Conservation (phyloP, 345 rosid species). For the Hibiscus mutabilis region DNA sequence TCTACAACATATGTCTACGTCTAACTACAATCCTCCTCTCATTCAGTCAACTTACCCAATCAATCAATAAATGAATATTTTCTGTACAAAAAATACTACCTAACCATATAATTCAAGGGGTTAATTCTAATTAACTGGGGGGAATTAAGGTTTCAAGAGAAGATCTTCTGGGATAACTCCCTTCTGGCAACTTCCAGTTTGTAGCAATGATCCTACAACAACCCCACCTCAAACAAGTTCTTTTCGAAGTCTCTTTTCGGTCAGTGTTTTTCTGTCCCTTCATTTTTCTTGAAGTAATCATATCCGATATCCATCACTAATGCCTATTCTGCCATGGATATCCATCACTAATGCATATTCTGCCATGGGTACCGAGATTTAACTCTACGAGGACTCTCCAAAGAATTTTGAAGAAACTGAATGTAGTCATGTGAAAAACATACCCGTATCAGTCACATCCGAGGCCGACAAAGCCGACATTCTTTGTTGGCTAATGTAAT, state of each 20-base stretch:
- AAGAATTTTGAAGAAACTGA: not conserved
- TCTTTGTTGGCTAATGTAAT: not conserved
- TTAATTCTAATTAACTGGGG: not conserved
- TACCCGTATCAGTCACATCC: not conserved
- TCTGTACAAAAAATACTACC: constrained; percentile 35
- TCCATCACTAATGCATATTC: not conserved
- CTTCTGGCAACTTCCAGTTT: constrained; percentile 5
- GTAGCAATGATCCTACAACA: not conserved
- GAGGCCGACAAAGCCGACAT: not conserved
- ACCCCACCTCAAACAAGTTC: not conserved
- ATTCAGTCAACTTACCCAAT: constrained; percentile 22
- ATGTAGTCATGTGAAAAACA: not conserved
- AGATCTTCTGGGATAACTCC: not conserved
- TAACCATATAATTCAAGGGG: constrained; percentile 4
- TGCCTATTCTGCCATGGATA: not conserved
- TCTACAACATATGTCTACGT: not conserved
- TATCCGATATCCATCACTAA: not conserved
- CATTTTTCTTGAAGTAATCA: not conserved
- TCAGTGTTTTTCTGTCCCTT: not conserved
- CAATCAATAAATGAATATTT: constrained; percentile 46
- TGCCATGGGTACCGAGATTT: not conserved
- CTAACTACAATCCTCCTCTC: constrained; percentile 12
- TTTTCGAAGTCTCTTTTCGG: not conserved
- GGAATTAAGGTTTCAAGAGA: not conserved
- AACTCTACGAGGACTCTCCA: not conserved